Evolutionary conservation across 208 protist genomes (phyloP).

Genomic region (Blastocrithidia nonstop): DNA sequence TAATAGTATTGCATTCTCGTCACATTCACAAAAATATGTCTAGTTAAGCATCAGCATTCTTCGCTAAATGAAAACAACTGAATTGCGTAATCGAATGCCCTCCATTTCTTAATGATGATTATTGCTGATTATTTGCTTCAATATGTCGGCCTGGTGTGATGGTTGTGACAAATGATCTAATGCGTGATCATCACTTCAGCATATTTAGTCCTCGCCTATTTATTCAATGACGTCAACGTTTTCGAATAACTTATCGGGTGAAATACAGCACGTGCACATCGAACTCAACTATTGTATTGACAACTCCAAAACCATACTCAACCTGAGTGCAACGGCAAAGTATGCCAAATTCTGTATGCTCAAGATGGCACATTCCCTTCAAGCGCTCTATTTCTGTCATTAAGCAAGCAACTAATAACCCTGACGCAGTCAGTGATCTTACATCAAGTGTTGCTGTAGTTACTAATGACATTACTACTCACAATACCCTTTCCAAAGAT

Average conservation of each 20-base stretch:
- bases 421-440: too few species aligned
- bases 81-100: constrained; percentile 37
- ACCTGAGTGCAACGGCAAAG: constrained; percentile 47
- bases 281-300: constrained; percentile 14
- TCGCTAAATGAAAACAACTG: constrained; percentile 23
- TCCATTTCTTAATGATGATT: constrained; percentile 67
- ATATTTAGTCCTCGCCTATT: constrained; percentile 63
- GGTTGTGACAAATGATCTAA: constrained; percentile 64
- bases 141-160: constrained; percentile 42
- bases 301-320: constrained; percentile 36
- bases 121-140: constrained; percentile 64
- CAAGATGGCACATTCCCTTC: constrained; percentile 82
- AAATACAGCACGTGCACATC: constrained; percentile 21
- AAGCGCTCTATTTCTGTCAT: constrained; percentile 27
- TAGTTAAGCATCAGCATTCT: constrained; percentile 5
- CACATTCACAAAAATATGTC: constrained; percentile 16
- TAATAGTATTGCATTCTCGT: constrained; percentile 68
- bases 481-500: constrained; percentile 52
- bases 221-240: constrained; percentile 52
- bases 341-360: constrained; percentile 5
- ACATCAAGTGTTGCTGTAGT: too few species aligned
- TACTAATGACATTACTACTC: constrained; percentile 12
- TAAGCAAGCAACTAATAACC: constrained; percentile 60
- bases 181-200: constrained; percentile 73
- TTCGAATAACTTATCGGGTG: constrained; percentile 53